Evolutionary conservation across 768 basidiomycete genomes (phyloP), one percentile per base, ranked within the genome.

Genomic region (Galerina sulciceps): DNA sequence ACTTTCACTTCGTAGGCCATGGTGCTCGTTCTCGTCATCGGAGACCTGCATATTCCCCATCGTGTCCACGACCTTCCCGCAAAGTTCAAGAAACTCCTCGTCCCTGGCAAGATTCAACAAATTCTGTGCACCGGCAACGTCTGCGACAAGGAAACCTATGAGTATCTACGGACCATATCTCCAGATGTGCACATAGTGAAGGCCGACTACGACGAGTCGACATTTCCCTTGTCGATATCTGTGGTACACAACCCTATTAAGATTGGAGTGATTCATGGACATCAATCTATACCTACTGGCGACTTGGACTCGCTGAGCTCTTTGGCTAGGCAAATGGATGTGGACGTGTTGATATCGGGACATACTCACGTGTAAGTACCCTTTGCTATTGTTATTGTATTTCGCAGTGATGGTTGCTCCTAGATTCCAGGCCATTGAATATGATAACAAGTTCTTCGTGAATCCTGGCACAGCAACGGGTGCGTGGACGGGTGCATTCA

Each of bases 41-140:
- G 96, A 51, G 97, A 99, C 80, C 85, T 99, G 18, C 96, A 98
- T 73, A 99, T 98, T 69, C 97, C 97, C 1, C 90, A 93, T 71
- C 79, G 93, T 43, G 80, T 79, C 9, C 93, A 97, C 71, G 97
- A 97, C 69, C 84, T 99, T 9, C 96, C 97, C 0, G 79, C 87
- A 13, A 98, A 98, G 76, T 99, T 99, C 79, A 96, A 96, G 79
- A 97, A 98, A 69, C 88, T 99, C 1, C 81, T 99, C 52, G 89
- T 93, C 5, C 92, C 92, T 17, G 97, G 97, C 18, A 99, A 99
- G 75, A 99, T 99, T 44, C 93, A 96, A 61, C 96, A 99, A 73
- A 97, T 99, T 58, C 81, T 99, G 22, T 97, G 94, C 72, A 99
- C 96, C 0, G 97, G 97, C 46, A 99, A 99, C 71, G 90, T 98